phyloP scores from a whole-genome alignment of 768 basidiomycete species.

The Russula brevipes region DNA sequence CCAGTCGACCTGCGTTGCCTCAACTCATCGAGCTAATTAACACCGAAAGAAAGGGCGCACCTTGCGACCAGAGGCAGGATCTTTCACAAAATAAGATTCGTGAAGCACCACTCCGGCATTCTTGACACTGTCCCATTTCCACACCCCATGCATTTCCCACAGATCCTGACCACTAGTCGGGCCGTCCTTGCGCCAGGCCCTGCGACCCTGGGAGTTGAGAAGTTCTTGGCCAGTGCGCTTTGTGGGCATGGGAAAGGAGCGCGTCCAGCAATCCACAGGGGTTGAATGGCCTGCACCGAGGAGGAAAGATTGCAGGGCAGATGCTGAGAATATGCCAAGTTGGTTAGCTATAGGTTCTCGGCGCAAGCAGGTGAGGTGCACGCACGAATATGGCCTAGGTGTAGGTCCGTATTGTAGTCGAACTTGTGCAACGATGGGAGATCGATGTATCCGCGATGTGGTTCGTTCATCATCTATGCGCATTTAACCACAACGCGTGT shows the following conservation, averaged over 20 bases:
- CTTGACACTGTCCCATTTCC: conserved; percentile 75
- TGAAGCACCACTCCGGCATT: conserved; percentile 68
- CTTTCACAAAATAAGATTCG: conserved; percentile 76
- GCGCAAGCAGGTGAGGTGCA: conserved; percentile 22
- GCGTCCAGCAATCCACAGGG: conserved; percentile 67
- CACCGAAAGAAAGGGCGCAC: conserved; percentile 33
- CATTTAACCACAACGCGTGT: not conserved
- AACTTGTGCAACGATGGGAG: conserved; percentile 76
- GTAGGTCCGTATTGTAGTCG: conserved; percentile 94
- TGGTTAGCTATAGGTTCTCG: not conserved
- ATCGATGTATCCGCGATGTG: conserved; percentile 88
- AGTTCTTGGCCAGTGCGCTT: conserved; percentile 50
- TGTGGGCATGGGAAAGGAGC: conserved; percentile 88
- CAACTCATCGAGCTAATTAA: not conserved
- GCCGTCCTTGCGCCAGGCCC: conserved; percentile 69
- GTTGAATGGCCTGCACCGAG: conserved; percentile 89
- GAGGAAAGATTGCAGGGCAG: conserved; percentile 83
- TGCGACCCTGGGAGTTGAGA: conserved; percentile 54
- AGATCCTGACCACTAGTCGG: conserved; percentile 69
- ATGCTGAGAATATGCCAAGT: conserved; percentile 44
- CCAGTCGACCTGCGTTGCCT: conserved; percentile 62
- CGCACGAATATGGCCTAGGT: conserved; percentile 73
- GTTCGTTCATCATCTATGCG: conserved; percentile 84
- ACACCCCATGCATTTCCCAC: conserved; percentile 92
- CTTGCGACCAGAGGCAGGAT: conserved; percentile 60